Conservation (phyloP, 768 basidiomycete species). For the Termitomyces sp. region DNA sequence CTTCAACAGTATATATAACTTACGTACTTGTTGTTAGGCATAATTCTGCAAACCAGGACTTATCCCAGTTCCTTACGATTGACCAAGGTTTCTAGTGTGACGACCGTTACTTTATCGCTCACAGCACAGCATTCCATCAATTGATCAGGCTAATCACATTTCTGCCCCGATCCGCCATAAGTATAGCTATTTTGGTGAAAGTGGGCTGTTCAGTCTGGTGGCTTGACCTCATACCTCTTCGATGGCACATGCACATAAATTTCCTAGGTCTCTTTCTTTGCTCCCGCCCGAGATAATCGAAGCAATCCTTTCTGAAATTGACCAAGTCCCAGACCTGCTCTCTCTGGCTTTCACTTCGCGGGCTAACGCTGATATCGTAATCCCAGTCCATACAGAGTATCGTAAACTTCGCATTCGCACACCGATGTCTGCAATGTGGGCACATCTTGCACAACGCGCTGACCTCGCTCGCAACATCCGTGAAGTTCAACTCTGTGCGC, state of each 20-base stretch:
- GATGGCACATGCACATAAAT: not conserved
- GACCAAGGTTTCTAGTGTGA: too few relatives aligned
- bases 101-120: too few relatives aligned
- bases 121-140: not conserved
- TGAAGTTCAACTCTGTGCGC: constrained; percentile 39
- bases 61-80: too few relatives aligned
- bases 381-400: constrained; percentile 46
- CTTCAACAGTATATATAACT: too few relatives aligned
- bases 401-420: constrained; percentile 40
- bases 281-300: constrained; percentile 41
- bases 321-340: constrained; percentile 33
- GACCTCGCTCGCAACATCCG: constrained; percentile 43
- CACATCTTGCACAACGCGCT: constrained; percentile 42
- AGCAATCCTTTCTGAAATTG: constrained; percentile 39
- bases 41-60: too few relatives aligned
- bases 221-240: not conserved
- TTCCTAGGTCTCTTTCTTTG: not conserved
- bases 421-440: constrained; percentile 36
- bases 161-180: too few relatives aligned
- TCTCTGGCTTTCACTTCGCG: constrained; percentile 39
- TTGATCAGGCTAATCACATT: not conserved
- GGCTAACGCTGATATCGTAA: constrained; percentile 27
- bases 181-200: not conserved
- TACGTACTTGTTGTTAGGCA: too few relatives aligned
- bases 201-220: not conserved